Conservation (phyloP, 176 grass and related monocot genomes). For the Leersia perrieri region DNA sequence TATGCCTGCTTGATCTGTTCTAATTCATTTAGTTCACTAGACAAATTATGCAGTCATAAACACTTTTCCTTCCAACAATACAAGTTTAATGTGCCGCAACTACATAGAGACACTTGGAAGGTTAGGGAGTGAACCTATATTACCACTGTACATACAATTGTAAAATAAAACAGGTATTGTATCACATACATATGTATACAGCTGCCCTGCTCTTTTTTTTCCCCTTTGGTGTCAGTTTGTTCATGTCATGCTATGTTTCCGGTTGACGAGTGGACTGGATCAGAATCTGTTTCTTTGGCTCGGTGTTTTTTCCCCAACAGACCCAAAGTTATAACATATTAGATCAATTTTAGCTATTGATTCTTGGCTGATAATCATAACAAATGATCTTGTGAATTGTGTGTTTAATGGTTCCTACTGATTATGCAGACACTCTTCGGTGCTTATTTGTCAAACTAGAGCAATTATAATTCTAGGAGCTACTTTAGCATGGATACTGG, state of each 20-base stretch:
- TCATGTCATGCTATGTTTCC: background rate
- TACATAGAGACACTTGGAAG: background rate
- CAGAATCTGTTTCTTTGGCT: background rate
- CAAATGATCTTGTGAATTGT: background rate
- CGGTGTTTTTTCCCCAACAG: background rate
- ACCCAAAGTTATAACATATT: background rate
- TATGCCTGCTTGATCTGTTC: background rate
- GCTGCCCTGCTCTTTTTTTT: background rate
- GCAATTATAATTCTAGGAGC: background rate
- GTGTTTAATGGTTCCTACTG: conserved; percentile 2
- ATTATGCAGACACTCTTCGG: background rate
- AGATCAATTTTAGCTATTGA: background rate
- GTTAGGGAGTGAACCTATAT: background rate
- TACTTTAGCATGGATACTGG: conserved; percentile 55
- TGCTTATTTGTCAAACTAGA: background rate
- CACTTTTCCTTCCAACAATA: background rate
- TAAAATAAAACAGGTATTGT: background rate
- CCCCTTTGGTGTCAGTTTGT: background rate
- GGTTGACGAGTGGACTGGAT: background rate
- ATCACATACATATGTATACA: background rate
- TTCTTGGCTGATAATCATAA: background rate
- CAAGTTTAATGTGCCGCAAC: background rate
- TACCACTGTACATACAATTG: too few species aligned
- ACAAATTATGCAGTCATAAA: background rate
- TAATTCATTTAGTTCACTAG: background rate